Conservation (phyloP, 805 yeast species). For the Wickerhamomyces chaumierensis region DNA sequence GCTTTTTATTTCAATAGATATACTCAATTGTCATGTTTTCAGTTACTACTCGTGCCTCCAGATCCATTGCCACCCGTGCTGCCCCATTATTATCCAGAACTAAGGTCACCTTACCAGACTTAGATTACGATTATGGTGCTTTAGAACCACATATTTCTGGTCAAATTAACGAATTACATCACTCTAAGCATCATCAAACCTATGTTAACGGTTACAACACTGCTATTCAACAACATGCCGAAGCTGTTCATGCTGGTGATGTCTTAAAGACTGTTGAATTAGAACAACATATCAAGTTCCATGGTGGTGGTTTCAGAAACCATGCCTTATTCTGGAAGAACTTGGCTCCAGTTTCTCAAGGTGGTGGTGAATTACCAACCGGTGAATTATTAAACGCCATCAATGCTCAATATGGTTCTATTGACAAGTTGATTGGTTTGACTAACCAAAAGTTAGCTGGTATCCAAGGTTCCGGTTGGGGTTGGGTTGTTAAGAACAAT, state of each 20-base stretch:
- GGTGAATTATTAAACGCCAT: conserved; percentile 52
- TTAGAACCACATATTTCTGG: conserved; percentile 82
- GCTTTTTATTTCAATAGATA: not conserved
- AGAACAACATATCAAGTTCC: conserved; percentile 74
- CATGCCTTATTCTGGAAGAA: conserved; percentile 84
- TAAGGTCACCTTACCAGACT: conserved; percentile 67
- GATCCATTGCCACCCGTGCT: conserved; percentile 9
- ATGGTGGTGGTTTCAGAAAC: conserved; percentile 86
- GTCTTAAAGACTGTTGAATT: conserved; percentile 48
- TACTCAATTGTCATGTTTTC: conserved; percentile 10
- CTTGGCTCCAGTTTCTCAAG: conserved; percentile 61
- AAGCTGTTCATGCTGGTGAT: conserved; percentile 50
- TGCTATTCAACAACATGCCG: conserved; percentile 62
- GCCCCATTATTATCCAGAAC: conserved; percentile 30
- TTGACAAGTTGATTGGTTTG: conserved; percentile 52
- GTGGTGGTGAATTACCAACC: conserved; percentile 62
- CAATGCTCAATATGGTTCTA: conserved; percentile 52
- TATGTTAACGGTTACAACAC: conserved; percentile 79
- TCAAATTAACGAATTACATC: conserved; percentile 77
- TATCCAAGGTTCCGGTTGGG: conserved; percentile 95
- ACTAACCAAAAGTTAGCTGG: conserved; percentile 73
- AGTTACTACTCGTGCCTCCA: conserved; percentile 15
- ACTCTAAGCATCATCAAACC: conserved; percentile 87
- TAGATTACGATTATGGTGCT: conserved; percentile 76
- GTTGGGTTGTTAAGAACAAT: conserved; percentile 75